These are phyloP conservation scores for Ascochyta fabae DNA, from an alignment of 2,329 filamentous ascomycete genomes.

Conservation along the genomic window DNA sequence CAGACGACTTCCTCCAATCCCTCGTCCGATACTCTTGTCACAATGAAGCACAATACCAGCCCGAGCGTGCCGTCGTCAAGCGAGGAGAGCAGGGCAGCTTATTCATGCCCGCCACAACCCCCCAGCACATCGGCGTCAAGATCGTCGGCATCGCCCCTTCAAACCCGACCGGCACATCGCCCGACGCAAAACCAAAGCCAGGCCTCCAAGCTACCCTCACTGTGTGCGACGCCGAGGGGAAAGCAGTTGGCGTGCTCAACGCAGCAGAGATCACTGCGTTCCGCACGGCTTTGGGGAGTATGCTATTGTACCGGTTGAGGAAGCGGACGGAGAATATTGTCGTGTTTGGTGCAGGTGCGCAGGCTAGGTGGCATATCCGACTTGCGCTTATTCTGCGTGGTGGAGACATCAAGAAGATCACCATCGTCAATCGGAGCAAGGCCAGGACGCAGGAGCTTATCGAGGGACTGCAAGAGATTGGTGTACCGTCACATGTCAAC, in stretches of 20 bases:
- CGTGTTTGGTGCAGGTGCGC: conserved; percentile 58
- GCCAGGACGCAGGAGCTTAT: conserved; percentile 19
- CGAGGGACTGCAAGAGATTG: neutral
- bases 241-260: conserved; percentile 71
- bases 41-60: conserved; percentile 48
- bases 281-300: conserved; percentile 75
- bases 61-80: conserved; percentile 50
- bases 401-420: conserved; percentile 41
- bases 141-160: conserved; percentile 68
- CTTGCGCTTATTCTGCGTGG: conserved; percentile 50
- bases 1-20: conserved; percentile 25
- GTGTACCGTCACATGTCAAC: conserved; percentile 1
- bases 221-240: conserved; percentile 58
- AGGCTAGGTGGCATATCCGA: conserved; percentile 59
- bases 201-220: conserved; percentile 71
- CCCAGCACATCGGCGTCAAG: conserved; percentile 71
- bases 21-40: conserved; percentile 37
- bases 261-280: conserved; percentile 80
- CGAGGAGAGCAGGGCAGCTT: conserved; percentile 63
- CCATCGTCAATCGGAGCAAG: conserved; percentile 32
- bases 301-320: conserved; percentile 58
- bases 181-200: conserved; percentile 26
- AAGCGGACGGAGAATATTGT: conserved; percentile 44
- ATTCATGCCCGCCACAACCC: conserved; percentile 76
- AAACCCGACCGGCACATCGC: conserved; percentile 6